Conservation (phyloP, 1,139 yeast species). For the Candida sojae region DNA sequence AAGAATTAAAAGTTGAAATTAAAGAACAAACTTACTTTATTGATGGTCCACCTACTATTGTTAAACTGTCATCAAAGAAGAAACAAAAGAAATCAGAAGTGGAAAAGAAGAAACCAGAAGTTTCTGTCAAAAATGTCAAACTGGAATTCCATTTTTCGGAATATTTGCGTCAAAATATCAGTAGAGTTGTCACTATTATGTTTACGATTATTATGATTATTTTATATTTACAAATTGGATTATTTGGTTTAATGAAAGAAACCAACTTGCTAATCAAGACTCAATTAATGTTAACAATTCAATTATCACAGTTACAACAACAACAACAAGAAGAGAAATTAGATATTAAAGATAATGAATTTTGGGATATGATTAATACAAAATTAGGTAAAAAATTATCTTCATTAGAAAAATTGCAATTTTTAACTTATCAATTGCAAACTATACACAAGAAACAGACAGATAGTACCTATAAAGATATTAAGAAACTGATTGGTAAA, state of each 20-base stretch:
- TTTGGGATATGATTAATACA: constrained; percentile 29
- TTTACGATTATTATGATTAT: constrained; percentile 24
- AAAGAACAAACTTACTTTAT: constrained; percentile 21
- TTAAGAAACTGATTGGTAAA: constrained; percentile 13
- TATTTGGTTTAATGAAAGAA: constrained; percentile 22
- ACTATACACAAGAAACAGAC: constrained; percentile 12
- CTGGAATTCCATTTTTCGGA: constrained; percentile 12
- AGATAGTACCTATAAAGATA: constrained; percentile 16
- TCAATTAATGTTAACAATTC: constrained; percentile 27
- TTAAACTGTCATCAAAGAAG: constrained; percentile 8
- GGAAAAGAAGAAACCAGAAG: constrained; percentile 4
- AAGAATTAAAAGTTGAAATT: constrained; percentile 32
- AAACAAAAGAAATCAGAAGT: constrained; percentile 6
- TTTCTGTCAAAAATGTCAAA: background rate
- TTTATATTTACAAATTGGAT: constrained; percentile 24
- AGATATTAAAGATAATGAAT: constrained; percentile 10
- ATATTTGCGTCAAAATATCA: constrained; percentile 19
- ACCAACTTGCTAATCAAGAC: constrained; percentile 27
- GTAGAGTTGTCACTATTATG: constrained; percentile 20
- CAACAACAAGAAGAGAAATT: background rate
- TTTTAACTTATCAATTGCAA: constrained; percentile 23
- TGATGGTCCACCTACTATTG: constrained; percentile 20
- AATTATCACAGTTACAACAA: constrained; percentile 16
- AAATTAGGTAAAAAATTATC: constrained; percentile 21
- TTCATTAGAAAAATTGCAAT: constrained; percentile 25